Evolutionary conservation across 2,329 filamentous ascomycete genomes (phyloP), one percentile per base, ranked within the genome.

Genomic region (Cytospora paraplurivora): DNA sequence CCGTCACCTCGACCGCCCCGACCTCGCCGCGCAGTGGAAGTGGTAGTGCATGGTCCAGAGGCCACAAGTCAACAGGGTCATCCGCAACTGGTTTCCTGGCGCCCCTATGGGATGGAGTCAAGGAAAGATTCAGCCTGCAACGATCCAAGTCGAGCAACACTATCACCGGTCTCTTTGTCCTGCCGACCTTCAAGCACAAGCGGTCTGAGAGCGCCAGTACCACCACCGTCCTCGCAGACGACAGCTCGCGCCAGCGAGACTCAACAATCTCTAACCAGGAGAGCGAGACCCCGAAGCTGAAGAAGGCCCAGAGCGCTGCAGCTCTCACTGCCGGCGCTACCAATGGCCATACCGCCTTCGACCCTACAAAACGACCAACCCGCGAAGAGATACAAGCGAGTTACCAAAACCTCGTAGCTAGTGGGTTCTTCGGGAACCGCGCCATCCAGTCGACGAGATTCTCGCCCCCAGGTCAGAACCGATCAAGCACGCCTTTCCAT

Each of bases 401-500:
- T 70, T 87, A 87, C 72, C 81, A 85, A 67, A 75, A 82, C 67
- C 78, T 87, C 62, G 77, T 86, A 68, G 79, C 82, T 2, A 79
- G 79, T 7, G 84, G 84, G 64, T 87, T 87, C 78, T 87, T 87
- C 71, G 77, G 80, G 54, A 76, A 81, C 32, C 83, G 85, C 66
- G 83, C 84, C 59, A 86, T 86, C 66, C 81, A 83, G 65, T 85
- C 83, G 5, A 84, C 82, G 1, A 77, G 84, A 4, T 81, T 82
- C 70, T 80, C 76, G 1, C 71, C 72, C 27, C 73, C 69, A 13
- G 62, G 64, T 47, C 56, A 52, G 8, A 59, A 41, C 27, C 51
- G 49, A 13, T 35, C 41, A 21, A 59, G 37, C 34, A 34, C 47
- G 47, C 47, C 27, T 27, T 27, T 27, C 27, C 2, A 27, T 27